Conservation (phyloP, 2,329 filamentous ascomycete species). For the Colletotrichum theobromicola region DNA sequence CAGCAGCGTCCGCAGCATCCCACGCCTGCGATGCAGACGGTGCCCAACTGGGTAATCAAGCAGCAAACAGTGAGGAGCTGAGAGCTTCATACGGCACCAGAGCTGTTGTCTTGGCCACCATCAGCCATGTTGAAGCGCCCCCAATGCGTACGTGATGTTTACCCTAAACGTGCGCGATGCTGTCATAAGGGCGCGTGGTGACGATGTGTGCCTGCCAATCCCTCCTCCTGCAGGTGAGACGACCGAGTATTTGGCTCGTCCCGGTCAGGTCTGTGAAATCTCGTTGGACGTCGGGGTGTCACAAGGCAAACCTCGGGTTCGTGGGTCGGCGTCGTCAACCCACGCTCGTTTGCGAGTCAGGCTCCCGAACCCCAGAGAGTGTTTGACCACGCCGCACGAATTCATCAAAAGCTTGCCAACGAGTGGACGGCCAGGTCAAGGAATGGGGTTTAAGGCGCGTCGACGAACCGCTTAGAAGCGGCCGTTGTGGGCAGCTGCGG, state of each 20-base stretch:
- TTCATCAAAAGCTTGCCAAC: not conserved
- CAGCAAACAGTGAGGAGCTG: not conserved
- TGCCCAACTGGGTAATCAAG: not conserved
- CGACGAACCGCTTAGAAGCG: not conserved
- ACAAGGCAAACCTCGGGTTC: not conserved
- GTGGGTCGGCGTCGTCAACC: not conserved
- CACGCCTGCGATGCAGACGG: not conserved
- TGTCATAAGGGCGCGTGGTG: conserved; percentile 15
- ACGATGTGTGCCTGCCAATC: conserved; percentile 16
- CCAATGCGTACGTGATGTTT: not conserved
- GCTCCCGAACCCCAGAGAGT: not conserved
- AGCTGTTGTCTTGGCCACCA: not conserved
- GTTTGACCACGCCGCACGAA: not conserved
- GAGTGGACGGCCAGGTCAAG: not conserved
- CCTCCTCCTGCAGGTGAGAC: conserved; percentile 9
- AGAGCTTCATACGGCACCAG: not conserved
- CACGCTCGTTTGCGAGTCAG: conserved; percentile 12
- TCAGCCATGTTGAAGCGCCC: not conserved
- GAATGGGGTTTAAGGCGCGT: not conserved
- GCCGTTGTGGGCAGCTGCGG: not conserved
- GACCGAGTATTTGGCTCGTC: conserved; percentile 14
- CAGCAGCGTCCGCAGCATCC: not conserved
- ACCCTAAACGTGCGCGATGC: not conserved
- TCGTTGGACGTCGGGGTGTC: conserved; percentile 3
- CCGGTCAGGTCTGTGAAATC: not conserved